These are phyloP conservation scores for Plectosphaerella sp. DNA, from an alignment of 2,329 filamentous ascomycete species.

Conservation along the genomic window DNA sequence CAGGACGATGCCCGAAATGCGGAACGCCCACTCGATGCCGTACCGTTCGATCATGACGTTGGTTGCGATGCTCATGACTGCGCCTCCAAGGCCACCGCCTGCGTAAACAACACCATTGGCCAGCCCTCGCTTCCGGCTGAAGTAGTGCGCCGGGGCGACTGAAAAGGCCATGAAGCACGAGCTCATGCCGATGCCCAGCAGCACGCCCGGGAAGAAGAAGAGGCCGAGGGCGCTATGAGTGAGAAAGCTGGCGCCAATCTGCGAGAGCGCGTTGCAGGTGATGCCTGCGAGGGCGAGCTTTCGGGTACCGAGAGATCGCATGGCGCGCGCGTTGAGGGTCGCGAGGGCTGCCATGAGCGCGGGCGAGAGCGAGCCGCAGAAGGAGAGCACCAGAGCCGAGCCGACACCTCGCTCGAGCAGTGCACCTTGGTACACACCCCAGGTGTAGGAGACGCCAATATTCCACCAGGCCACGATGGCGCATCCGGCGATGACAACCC, in stretches of 20 bases:
- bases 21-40: conserved; percentile 47
- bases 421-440: conserved; percentile 52
- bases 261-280: conserved; percentile 41
- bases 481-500: conserved; percentile 47
- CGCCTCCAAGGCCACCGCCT: conserved; percentile 52
- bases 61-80: conserved; percentile 44
- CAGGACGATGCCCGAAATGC: conserved; percentile 46
- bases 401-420: conserved; percentile 44
- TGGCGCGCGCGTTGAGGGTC: conserved; percentile 45
- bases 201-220: conserved; percentile 25
- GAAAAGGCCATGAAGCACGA: conserved; percentile 30
- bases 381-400: conserved; percentile 49
- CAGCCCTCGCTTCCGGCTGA: conserved; percentile 45
- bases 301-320: conserved; percentile 43
- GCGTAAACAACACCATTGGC: conserved; percentile 52
- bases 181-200: conserved; percentile 27
- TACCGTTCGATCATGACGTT: conserved; percentile 40
- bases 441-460: conserved; percentile 51
- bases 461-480: conserved; percentile 51
- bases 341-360: conserved; percentile 47
- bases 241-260: conserved; percentile 37
- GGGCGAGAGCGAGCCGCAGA: conserved; percentile 50
- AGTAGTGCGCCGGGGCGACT: conserved; percentile 48
- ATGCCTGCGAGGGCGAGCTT: conserved; percentile 43
- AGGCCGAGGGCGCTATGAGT: conserved; percentile 27